These are phyloP conservation scores for Crucibulum parvulum DNA, from an alignment of 1,284 basidiomycete species.

Conservation along the genomic window DNA sequence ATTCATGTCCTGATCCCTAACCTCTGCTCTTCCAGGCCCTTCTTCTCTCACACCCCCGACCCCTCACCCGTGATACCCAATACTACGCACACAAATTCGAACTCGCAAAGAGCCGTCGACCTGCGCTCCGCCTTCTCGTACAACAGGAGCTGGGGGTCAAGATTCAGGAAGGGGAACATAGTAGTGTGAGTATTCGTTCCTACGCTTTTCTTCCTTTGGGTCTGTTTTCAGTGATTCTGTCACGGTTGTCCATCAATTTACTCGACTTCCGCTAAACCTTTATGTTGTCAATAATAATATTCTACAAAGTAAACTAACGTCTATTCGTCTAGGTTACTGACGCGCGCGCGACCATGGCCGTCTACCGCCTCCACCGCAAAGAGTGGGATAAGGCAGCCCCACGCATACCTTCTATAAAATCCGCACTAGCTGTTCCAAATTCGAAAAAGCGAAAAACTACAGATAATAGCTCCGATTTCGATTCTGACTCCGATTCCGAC, in stretches of 20 bases:
- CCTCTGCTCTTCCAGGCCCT: slow-evolving; percentile 63
- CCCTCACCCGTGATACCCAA: slow-evolving; percentile 87
- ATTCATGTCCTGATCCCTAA: background rate
- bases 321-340: slow-evolving; percentile 76
- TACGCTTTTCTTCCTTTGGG: background rate
- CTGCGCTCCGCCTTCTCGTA: slow-evolving; percentile 84
- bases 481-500: too few species aligned
- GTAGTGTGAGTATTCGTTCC: slow-evolving; percentile 63
- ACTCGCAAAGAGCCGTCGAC: slow-evolving; percentile 67
- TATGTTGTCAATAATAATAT: too few species aligned
- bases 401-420: background rate
- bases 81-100: slow-evolving; percentile 61
- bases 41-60: slow-evolving; percentile 88
- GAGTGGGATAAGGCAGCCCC: slow-evolving; percentile 77
- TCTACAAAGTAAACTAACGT: background rate
- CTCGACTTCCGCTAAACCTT: slow-evolving; percentile 1
- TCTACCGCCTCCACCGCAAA: slow-evolving; percentile 88
- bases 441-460: too few species aligned
- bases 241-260: background rate
- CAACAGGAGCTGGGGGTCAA: slow-evolving; percentile 83
- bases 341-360: slow-evolving; percentile 94
- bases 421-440: background rate
- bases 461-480: too few species aligned
- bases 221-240: background rate
- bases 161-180: slow-evolving; percentile 91